A percentile compares a stretch with the other conserved stretches of the same genome.
phyloP scores from a whole-genome alignment of 192 early-diverging fungal genomes.

The Dissophora globulifera region DNA sequence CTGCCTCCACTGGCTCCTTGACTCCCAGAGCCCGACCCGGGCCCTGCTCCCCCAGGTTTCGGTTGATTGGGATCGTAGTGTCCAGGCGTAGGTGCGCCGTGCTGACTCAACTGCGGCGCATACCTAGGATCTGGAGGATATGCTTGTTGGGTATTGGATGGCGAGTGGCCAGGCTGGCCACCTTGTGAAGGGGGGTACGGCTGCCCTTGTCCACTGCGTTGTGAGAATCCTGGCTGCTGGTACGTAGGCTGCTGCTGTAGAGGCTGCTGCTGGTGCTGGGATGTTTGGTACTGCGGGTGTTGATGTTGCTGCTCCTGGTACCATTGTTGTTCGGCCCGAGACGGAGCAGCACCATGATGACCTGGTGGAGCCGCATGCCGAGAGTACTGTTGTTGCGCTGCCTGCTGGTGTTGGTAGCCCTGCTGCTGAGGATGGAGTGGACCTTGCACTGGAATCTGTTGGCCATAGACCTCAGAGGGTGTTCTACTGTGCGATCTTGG shows the following conservation, averaged over 20 bases:
- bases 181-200: conserved; percentile 11
- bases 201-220: background rate
- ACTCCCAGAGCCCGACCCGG: background rate
- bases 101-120: background rate
- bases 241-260: conserved; percentile 10
- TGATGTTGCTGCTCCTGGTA: conserved; percentile 9
- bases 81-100: conserved; percentile 2
- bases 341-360: background rate
- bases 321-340: conserved; percentile 18
- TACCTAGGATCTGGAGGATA: conserved; percentile 3
- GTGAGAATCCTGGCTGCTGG: conserved; percentile 5
- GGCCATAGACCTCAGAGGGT: conserved; percentile 14
- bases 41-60: background rate
- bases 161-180: background rate
- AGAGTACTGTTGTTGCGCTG: background rate
- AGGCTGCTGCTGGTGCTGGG: background rate
- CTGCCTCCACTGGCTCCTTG: conserved; percentile 6
- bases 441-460: background rate
- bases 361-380: background rate
- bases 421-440: conserved; percentile 2
- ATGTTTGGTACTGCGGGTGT: conserved; percentile 2
- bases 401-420: conserved; percentile 5
- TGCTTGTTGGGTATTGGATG: background rate
- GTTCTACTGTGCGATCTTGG: conserved; percentile 22
- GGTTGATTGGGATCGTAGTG: conserved; percentile 11